Percentiles rank a stretch among this genome's conserved stretches.
phyloP scores from a whole-genome alignment of 441 rosid genomes.

The Daphne laureola region DNA sequence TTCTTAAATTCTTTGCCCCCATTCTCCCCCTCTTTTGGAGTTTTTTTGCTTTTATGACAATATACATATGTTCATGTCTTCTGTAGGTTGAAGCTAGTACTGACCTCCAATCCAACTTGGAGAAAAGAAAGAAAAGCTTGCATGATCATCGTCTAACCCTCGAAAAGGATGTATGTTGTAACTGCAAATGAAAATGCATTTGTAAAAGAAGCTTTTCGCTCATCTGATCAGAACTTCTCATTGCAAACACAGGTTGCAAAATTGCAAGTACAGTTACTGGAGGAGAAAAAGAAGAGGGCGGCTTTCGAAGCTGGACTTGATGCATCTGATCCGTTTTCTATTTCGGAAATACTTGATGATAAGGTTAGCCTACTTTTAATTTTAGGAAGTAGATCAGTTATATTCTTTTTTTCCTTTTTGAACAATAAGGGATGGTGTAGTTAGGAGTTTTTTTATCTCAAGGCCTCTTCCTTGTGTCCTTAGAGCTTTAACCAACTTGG shows the following conservation, averaged over 20 bases:
- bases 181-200: no score
- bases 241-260: constrained; percentile 50
- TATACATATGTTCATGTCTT: constrained; percentile 10
- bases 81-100: constrained; percentile 61
- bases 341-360: constrained; percentile 40
- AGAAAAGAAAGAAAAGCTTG: constrained; percentile 58
- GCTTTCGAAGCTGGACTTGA: constrained; percentile 63
- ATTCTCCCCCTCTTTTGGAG: constrained; percentile 10
- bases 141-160: constrained; percentile 65
- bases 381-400: constrained; percentile 12
- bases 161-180: constrained; percentile 60
- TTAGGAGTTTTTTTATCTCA: no score
- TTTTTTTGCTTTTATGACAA: constrained; percentile 9
- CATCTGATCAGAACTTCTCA: constrained; percentile 3
- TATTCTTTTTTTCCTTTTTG: no score
- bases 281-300: constrained; percentile 55
- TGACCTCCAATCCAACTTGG: constrained; percentile 51
- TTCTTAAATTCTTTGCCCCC: no score
- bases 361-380: constrained; percentile 38
- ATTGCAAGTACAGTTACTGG: constrained; percentile 77
- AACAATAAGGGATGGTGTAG: no score
- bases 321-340: constrained; percentile 28
- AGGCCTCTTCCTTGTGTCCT: no score
- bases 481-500: no score
- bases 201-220: no score